Evolutionary conservation across 2,329 filamentous ascomycete genomes (phyloP).

Genomic region (Pseudogymnoascus sp.): DNA sequence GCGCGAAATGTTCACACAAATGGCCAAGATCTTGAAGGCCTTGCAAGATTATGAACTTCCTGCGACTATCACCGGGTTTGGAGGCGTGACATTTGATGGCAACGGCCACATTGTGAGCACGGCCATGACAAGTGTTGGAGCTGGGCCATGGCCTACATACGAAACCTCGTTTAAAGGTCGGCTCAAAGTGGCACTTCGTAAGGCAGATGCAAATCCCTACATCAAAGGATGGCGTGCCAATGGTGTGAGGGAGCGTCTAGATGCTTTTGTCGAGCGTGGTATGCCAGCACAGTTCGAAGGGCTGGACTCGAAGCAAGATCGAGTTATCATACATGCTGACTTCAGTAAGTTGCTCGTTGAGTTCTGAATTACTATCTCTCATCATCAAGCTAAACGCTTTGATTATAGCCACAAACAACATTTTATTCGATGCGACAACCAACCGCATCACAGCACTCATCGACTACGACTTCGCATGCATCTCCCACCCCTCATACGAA

Average conservation of each 20-base stretch:
- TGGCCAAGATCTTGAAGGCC: constrained; percentile 25
- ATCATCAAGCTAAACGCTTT: background rate
- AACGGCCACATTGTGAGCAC: constrained; percentile 26
- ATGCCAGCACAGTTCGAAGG: constrained; percentile 20
- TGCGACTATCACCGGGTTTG: constrained; percentile 24
- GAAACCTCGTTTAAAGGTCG: constrained; percentile 23
- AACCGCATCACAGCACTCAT: constrained; percentile 24
- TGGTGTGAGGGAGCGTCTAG: constrained; percentile 24
- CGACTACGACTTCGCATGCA: constrained; percentile 24
- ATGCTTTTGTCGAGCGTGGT: constrained; percentile 22
- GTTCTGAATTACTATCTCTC: background rate
- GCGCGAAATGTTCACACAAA: constrained; percentile 24
- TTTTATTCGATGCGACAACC: constrained; percentile 23
- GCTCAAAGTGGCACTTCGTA: constrained; percentile 25
- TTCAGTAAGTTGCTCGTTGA: constrained; percentile 20
- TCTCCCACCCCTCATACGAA: constrained; percentile 22
- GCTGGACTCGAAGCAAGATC: constrained; percentile 14
- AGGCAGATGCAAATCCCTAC: constrained; percentile 16
- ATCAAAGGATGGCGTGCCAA: constrained; percentile 28
- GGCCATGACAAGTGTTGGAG: constrained; percentile 26
- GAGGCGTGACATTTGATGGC: constrained; percentile 27
- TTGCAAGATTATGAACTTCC: constrained; percentile 28
- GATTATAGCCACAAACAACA: constrained; percentile 20
- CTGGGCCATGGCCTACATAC: constrained; percentile 25
- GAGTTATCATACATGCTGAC: constrained; percentile 24